These are phyloP conservation scores for Phyllosticta citriasiana DNA, from an alignment of 2,329 filamentous ascomycete genomes.

Conservation along the genomic window DNA sequence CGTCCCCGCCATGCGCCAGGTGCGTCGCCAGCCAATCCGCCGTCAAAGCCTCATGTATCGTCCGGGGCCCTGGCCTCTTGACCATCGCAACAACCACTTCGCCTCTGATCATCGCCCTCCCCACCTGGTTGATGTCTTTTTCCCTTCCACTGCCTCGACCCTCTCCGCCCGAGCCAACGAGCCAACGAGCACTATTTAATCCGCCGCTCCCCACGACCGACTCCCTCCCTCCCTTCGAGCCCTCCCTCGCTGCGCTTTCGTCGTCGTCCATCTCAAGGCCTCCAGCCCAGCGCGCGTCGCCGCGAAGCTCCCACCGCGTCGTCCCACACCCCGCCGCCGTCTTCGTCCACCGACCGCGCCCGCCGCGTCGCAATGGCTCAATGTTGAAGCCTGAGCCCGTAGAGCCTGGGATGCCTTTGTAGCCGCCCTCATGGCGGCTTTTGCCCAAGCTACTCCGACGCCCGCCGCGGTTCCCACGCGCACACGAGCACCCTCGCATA, in stretches of 20 bases:
- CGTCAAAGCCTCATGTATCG: constrained; percentile 7
- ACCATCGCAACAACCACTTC: neutral
- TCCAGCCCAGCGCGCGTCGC: neutral
- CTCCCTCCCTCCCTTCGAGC: neutral
- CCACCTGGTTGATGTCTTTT: neutral
- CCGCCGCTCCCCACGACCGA: neutral
- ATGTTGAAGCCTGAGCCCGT: neutral
- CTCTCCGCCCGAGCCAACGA: neutral
- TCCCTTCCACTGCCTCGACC: neutral
- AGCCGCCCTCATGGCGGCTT: constrained; percentile 26
- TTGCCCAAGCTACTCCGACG: constrained; percentile 17
- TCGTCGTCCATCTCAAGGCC: neutral
- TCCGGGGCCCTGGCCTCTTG: neutral
- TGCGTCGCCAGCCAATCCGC: neutral
- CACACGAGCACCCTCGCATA: constrained; percentile 11
- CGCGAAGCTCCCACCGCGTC: neutral
- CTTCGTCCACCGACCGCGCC: neutral
- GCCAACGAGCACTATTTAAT: neutral
- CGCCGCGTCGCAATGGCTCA: neutral
- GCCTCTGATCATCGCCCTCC: neutral
- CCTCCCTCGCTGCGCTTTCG: neutral
- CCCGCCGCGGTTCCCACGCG: constrained; percentile 14
- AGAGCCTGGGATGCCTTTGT: constrained; percentile 11
- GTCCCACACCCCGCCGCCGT: neutral
- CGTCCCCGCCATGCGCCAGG: neutral